Evolutionary conservation across 768 basidiomycete species (phyloP).

Genomic region (Termitomyces heimii): DNA sequence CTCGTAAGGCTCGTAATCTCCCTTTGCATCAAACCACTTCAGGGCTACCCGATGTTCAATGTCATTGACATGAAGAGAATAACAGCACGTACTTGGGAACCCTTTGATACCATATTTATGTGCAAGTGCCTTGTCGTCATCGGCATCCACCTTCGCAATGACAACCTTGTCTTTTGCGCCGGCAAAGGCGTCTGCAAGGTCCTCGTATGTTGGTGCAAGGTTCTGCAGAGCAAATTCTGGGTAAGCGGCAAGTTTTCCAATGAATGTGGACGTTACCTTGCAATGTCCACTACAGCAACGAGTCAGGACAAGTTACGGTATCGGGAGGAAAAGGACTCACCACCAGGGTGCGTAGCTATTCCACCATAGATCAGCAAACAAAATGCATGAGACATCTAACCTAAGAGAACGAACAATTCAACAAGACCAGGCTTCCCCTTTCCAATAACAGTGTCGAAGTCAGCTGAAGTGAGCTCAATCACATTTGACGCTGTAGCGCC

Average conservation of each 20-base stretch:
- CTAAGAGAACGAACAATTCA: slow-evolving; percentile 66
- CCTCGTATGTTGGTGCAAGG: slow-evolving; percentile 84
- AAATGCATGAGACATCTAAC: neutral
- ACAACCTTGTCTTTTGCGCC: slow-evolving; percentile 77
- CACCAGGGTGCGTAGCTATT: slow-evolving; percentile 85
- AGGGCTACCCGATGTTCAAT: slow-evolving; percentile 48
- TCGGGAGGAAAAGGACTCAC: slow-evolving; percentile 26
- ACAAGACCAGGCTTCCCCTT: slow-evolving; percentile 80
- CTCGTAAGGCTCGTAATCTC: slow-evolving; percentile 62
- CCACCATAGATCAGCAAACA: slow-evolving; percentile 1
- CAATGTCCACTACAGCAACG: slow-evolving; percentile 65
- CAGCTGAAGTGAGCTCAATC: slow-evolving; percentile 65
- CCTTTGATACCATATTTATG: slow-evolving; percentile 75
- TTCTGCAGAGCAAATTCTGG: slow-evolving; percentile 37
- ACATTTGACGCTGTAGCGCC: slow-evolving; percentile 74
- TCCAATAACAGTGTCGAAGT: slow-evolving; percentile 74
- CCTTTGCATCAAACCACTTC: slow-evolving; percentile 83
- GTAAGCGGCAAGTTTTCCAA: neutral
- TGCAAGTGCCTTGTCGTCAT: slow-evolving; percentile 75
- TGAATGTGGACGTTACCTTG: slow-evolving; percentile 47
- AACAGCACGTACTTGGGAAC: slow-evolving; percentile 71
- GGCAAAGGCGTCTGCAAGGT: slow-evolving; percentile 83
- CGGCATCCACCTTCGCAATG: slow-evolving; percentile 91
- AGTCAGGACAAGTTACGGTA: neutral
- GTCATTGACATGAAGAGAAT: neutral